phyloP scores from a whole-genome alignment of 768 basidiomycete species.

The Phylloporus sp. region DNA sequence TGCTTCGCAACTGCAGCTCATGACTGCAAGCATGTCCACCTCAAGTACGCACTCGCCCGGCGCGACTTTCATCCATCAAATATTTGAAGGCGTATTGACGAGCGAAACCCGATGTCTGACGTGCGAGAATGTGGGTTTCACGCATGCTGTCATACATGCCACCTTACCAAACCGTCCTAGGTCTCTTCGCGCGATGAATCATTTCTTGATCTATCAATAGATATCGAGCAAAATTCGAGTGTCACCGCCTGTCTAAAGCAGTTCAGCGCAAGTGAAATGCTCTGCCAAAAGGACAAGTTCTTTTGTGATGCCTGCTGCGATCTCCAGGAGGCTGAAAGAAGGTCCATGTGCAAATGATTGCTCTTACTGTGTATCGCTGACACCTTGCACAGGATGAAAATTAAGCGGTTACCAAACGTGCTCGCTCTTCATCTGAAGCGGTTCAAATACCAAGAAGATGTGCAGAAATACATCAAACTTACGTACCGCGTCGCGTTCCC shows the following conservation, averaged over 20 bases:
- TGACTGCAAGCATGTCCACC: conserved; percentile 44
- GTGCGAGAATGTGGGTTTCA: conserved; percentile 82
- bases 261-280: conserved; percentile 98
- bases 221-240: conserved; percentile 97
- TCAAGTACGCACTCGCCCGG: conserved; percentile 45
- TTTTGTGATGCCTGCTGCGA: conserved; percentile 97
- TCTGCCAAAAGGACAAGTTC: conserved; percentile 97
- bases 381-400: conserved; percentile 78
- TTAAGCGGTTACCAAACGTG: conserved; percentile 92
- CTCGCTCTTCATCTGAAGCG: conserved; percentile 95
- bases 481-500: conserved; percentile 97
- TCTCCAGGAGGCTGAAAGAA: conserved; percentile 95
- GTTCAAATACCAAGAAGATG: conserved; percentile 97
- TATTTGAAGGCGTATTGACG: conserved; percentile 92
- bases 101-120: conserved; percentile 97
- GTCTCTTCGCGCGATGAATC: conserved; percentile 92
- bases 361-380: conserved; percentile 8
- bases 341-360: conserved; percentile 43
- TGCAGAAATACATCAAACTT: conserved; percentile 89
- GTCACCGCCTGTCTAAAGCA: conserved; percentile 94
- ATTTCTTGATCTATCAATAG: conserved; percentile 97
- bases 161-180: conserved; percentile 35
- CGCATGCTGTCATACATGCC: conserved; percentile 2
- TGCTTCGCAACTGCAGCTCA: conserved; percentile 36
- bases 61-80: conserved; percentile 80